phyloP scores from a whole-genome alignment of 768 basidiomycete species.

The Pleurotus tuber-regium region DNA sequence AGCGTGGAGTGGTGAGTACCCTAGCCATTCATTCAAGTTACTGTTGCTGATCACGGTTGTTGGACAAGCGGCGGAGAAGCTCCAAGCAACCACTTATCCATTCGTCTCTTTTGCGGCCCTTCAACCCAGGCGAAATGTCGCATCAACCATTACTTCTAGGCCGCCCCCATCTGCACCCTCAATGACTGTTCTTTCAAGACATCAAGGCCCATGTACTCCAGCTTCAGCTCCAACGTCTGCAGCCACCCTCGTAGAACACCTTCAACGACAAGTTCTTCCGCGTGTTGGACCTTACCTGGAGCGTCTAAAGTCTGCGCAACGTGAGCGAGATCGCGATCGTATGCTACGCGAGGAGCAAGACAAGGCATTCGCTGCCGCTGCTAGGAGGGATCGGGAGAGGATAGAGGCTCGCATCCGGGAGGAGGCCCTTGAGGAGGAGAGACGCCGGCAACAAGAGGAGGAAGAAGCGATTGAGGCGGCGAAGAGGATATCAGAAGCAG shows the following conservation, averaged over 20 bases:
- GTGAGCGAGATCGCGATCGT: conserved; percentile 51
- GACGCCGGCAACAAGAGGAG: conserved; percentile 16
- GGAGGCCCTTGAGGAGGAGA: conserved; percentile 30
- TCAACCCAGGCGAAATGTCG: conserved; percentile 60
- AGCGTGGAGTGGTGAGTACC: conserved; percentile 62
- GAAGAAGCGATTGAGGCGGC: conserved; percentile 23
- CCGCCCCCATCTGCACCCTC: conserved; percentile 37
- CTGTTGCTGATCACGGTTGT: conserved; percentile 11
- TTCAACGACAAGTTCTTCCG: conserved; percentile 72
- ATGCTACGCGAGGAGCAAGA: conserved; percentile 44
- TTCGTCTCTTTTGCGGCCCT: conserved; percentile 91
- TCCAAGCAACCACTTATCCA: conserved; percentile 89
- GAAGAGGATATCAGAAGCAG: conserved; percentile 24
- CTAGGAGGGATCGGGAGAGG: conserved; percentile 56
- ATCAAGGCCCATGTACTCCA: conserved; percentile 61
- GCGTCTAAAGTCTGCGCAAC: conserved; percentile 52
- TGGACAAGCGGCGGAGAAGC: conserved; percentile 55
- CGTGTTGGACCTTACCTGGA: conserved; percentile 76
- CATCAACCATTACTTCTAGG: conserved; percentile 31
- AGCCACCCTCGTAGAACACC: conserved; percentile 57
- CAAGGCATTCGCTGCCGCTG: conserved; percentile 25
- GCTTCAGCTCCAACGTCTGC: conserved; percentile 57
- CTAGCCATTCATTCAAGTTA: background rate
- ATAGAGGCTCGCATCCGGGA: conserved; percentile 14
- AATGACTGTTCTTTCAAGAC: conserved; percentile 82